Evolutionary conservation across 306 rosid species (phyloP), one percentile per base, ranked within the genome.

Genomic region (Abrus precatorius): DNA sequence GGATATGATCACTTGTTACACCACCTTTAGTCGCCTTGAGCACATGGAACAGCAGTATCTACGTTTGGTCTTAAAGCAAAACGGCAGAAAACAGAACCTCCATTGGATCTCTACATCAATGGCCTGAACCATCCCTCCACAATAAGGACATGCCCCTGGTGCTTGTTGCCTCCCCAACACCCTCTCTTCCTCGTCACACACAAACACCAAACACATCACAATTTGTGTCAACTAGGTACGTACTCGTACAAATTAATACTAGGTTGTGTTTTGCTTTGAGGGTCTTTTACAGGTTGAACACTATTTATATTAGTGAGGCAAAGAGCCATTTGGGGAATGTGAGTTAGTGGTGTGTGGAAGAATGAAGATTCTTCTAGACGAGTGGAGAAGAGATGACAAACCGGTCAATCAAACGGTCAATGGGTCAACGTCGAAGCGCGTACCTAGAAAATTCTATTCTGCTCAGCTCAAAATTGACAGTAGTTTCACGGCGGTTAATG

Each of bases 111-210:
- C 80, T 0, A 91, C 82, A 61, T 93, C 97, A 74, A 86, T 74
- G 27, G 91, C 97, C 53, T 92, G 94, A n/a, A 94, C 77, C 87
- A 78, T 71, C n/a, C 97, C 97, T 79, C 97, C 94, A 38, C 98
- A 92, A 84, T 69, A 84, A 3, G 98, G 92, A 47, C 98, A 92
- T 4, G 85, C 84, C 77, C 97, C 97, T 0, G 90, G 83, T 33
- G 97, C 98, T 66, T 84, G 13, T 43, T 94, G 94, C 82, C 90
- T 86, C 3, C 88, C 82, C 27, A 92, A 3, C 43, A 88, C 95
- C 79, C 74, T 83, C 79, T 94, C 90, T 1, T 92, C 87, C 62
- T 89, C 77, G 67, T 89, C 95, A 41, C 97, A 90, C 47, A 92
- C 89, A 69, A 92, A 94, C 71, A 94, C 91, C 66, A 90, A 77